Conservation (phyloP, 75 land plant genomes). For the Pinus tabuliformis region DNA sequence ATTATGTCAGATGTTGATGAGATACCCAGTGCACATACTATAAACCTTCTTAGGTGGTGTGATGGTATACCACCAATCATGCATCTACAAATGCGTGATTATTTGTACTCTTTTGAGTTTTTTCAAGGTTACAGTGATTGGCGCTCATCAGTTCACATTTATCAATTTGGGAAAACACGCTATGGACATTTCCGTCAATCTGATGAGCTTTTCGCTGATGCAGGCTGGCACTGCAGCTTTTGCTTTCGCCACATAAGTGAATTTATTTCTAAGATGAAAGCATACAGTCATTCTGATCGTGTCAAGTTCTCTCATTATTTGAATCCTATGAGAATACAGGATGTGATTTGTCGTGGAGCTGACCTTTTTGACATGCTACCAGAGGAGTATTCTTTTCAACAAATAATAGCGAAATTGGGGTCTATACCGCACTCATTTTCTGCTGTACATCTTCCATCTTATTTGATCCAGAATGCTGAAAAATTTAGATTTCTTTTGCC, state of each 20-base stretch:
- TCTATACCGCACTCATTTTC: conserved; percentile 44
- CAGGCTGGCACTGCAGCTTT: conserved; percentile 60
- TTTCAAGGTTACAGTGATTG: conserved; percentile 24
- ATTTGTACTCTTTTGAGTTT: conserved; percentile 43
- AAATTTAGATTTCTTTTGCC: conserved; percentile 28
- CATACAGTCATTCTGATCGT: conserved; percentile 43
- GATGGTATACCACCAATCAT: conserved; percentile 30
- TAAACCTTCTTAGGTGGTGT: conserved; percentile 30
- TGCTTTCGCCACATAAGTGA: conserved; percentile 30
- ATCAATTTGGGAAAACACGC: conserved; percentile 1
- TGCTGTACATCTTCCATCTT: conserved; percentile 30
- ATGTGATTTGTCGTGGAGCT: conserved; percentile 22
- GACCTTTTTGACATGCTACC: conserved; percentile 88
- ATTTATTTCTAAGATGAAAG: conserved; percentile 32
- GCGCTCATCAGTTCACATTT: conserved; percentile 33
- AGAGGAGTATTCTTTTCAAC: conserved; percentile 77
- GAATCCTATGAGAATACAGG: conserved; percentile 23
- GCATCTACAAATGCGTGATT: conserved; percentile 39
- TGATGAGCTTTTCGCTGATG: conserved; percentile 31
- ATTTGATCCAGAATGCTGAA: conserved; percentile 18
- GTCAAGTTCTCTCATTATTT: conserved; percentile 21
- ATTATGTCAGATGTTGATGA: conserved; percentile 53
- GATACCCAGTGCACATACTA: conserved; percentile 38
- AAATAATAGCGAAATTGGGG: conserved; percentile 78
- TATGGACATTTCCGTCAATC: conserved; percentile 26